Evolutionary conservation across 2,329 filamentous ascomycete genomes (phyloP), one percentile per base, ranked within the genome.

Genomic region (Claviceps cyperi): DNA sequence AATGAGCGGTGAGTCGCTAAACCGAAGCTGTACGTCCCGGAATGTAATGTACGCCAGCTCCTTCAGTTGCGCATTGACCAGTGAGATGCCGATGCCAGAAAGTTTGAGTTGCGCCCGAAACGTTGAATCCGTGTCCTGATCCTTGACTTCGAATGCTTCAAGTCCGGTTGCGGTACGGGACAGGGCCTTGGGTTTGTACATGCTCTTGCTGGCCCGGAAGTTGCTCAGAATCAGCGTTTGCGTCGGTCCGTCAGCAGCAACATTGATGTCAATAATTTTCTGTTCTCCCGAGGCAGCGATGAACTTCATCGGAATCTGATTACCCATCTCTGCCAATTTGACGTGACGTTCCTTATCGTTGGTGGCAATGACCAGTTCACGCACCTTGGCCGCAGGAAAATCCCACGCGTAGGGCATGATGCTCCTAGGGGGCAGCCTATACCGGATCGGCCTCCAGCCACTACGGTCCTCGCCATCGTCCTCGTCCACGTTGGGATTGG

Each of bases 371-470:
- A 97, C 81, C 39, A 98, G 78, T 63, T 96, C 92, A 60, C 92
- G 94, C 68, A 87, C 84, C 69, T 94, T 96, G n/a, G 89, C 90
- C 1, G 92, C 91, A 1, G 92, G 94, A 67, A 95, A 98, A 63
- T 98, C 94, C 92, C 92, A 98, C 1, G 92, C 91, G 61, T 98
- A 98, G 0, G 94, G 92, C 92, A 98, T 98, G 66, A 98, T 96
- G 66, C 91, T 97, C 53, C 92, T 78, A 13, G 91, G 83, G 2
- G 94, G 94, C 32, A 98, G 73, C 35, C 91, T 84, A 67, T 98
- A 98, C 49, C 88, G 78, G 54, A 98, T 87, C 2, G 89, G 90
- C 55, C 86, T 84, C 87, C 92, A 98, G 4, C 88, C 87, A 49
- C 86, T 90, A 51, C 82, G 74, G 60, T 96, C 86, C 57, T 87